Evolutionary conservation across 352 stramenopile species (phyloP), one percentile per base, ranked within the genome.

Genomic region (Globisporangium solare): DNA sequence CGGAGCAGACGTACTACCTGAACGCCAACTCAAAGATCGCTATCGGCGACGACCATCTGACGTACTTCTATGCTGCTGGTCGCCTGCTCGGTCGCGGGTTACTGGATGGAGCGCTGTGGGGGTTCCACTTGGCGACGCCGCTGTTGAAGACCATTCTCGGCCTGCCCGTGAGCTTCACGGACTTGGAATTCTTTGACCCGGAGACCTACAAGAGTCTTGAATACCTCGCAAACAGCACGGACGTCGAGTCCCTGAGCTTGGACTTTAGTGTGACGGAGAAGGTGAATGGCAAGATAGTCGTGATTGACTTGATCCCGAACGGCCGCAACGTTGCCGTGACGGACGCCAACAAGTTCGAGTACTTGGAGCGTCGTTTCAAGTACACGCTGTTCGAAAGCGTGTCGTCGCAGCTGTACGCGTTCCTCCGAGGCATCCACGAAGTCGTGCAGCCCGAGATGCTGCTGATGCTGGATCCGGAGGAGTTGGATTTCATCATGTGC

Each of bases 331-430:
- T 98, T 15, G 65, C 83, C n/a, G 92, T 99, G 8, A 98, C 86
- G 1, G 94, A 98, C 48, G 81, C 89, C 22, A 99, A 99, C 79
- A 92, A 98, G 60, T 74, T 82, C 17, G 82, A 98, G 64, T 99
- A 35, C 7, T 6, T 35, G 27, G 27, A 35, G 3, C 27, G 27
- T 35, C 27, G 27, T 10, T 35, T 35, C 27, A 35, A 35, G 27
- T 35, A 35, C 27, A 35, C 27, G 27, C 27, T 35, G 2, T 35
- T 35, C 10, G 27, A 35, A 6, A 35, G 27, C 27, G 27, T 35
- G 27, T 35, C 27, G 27, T 35, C 27, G 5, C 27, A 35, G 10
- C 10, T 35, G 27, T 35, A 35, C 27, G 4, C 27, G 27, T 35
- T 35, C 27, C 27, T 35, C 27, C 6, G 7, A 6, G 27, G 27